Percentiles rank a stretch among this genome's conserved stretches.
These are phyloP conservation scores for Cochlearia excelsa DNA, from an alignment of 345 rosid species.

Conservation along the genomic window DNA sequence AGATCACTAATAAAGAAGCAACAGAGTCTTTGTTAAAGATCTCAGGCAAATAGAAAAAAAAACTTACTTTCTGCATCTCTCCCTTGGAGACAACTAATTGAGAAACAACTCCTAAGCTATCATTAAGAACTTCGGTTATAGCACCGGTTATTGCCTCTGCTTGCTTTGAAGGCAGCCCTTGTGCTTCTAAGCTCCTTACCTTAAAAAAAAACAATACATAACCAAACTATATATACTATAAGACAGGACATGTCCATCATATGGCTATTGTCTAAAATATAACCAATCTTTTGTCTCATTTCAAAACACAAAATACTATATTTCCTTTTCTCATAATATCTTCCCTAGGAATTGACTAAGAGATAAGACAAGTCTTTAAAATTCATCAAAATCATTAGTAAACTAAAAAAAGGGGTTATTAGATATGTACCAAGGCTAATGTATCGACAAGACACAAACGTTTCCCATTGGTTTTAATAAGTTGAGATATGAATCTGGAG, in stretches of 20 bases:
- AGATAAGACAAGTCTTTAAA: not conserved
- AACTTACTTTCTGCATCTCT: constrained; percentile 79
- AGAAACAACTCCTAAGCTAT: constrained; percentile 73
- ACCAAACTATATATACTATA: not conserved
- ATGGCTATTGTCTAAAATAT: not conserved
- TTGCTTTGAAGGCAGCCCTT: constrained; percentile 85
- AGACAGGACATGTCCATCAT: not conserved
- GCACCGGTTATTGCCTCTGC: constrained; percentile 83
- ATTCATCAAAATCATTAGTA: not conserved
- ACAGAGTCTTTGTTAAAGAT: too few relatives aligned
- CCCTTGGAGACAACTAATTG: constrained; percentile 67
- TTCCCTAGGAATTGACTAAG: not conserved
- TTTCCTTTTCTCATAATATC: too few relatives aligned
- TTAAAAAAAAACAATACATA: constrained; percentile 28
- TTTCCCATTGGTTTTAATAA: constrained; percentile 55
- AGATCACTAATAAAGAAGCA: constrained; percentile 7
- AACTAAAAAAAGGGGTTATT: constrained; percentile 20
- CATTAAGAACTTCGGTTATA: constrained; percentile 68
- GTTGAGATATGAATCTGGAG: constrained; percentile 50
- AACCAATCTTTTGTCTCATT: constrained; percentile 2
- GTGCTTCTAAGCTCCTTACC: constrained; percentile 81
- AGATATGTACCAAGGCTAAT: constrained; percentile 54
- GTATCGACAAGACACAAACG: constrained; percentile 85
- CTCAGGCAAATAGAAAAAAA: too few relatives aligned
- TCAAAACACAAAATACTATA: not conserved